Base-by-base conservation (phyloP, 768 basidiomycete species). In the Lactarius sp. region DNA sequence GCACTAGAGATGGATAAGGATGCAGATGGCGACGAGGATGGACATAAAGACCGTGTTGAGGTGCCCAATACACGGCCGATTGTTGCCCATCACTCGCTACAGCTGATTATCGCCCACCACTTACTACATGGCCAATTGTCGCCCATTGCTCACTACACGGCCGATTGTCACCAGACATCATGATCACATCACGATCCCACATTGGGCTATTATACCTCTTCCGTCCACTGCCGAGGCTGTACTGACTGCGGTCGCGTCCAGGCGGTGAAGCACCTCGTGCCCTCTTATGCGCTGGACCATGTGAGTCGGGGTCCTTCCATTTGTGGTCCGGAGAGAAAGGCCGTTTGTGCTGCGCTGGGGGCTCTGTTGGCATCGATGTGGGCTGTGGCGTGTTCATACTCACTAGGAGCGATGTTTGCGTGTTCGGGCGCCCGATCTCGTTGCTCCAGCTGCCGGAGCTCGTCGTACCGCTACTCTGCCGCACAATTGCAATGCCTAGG, bases 401-500 rank as follows among this genome's bases (percentile, higher is more conserved):
- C 33, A 49, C 53, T 3, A 56, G 27, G 27, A 65, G 20, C 36
- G 68, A 68, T 20, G 62, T 61, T 41, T 65, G 64, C 37, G 60
- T 66, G 31, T 69, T 61, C 6, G 67, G 67, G 52, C 68, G n/a
- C n/a, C n/a, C n/a, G n/a, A n/a, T n/a, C n/a, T n/a, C n/a, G n/a
- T n/a, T n/a, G n/a, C n/a, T n/a, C n/a, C n/a, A n/a, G n/a, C n/a
- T n/a, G 34, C 51, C 49, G 10, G 62, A 52, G 44, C 64, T 65
- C 5, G 69, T 68, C 16, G 56, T 66, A 36, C 67, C 68, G 27
- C 69, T 61, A 36, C 66, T 66, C 41, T 72, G 69, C 16, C 72
- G 68, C 52, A 77, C 80, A 69, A 83, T 75, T 3, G 87, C 83
- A 67, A 92, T 88, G 6, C 96, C 96, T 20, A 97, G 83, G 71